A percentile compares a stretch with the other conserved stretches of the same genome.
These are phyloP conservation scores for Pichia thaimueangensis DNA, from an alignment of 805 yeast species.

Conservation along the genomic window DNA sequence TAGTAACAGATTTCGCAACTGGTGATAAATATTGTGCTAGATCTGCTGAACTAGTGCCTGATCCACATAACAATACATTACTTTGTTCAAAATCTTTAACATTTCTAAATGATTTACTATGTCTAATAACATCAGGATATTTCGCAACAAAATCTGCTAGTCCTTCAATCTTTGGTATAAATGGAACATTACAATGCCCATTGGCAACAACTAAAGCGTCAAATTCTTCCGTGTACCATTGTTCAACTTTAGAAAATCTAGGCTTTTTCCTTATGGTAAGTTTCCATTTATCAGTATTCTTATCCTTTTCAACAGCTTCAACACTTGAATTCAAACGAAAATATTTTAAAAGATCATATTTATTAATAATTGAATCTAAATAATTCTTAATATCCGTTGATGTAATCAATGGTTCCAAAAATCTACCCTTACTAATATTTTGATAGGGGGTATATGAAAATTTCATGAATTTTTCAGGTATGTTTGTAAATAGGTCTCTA, in stretches of 20 bases:
- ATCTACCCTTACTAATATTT: constrained; percentile 7
- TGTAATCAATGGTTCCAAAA: constrained; percentile 11
- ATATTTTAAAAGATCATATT: constrained; percentile 25
- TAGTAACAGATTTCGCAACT: constrained; percentile 15
- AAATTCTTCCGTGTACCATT: constrained; percentile 42
- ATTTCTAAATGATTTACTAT: constrained; percentile 48
- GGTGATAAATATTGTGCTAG: constrained; percentile 33
- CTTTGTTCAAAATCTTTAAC: constrained; percentile 36
- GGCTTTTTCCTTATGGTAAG: constrained; percentile 14
- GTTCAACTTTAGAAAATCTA: constrained; percentile 12
- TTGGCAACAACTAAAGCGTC: constrained; percentile 60
- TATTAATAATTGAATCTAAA: constrained; percentile 13
- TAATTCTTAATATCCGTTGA: constrained; percentile 18
- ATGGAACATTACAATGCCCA: constrained; percentile 55
- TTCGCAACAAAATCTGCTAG: constrained; percentile 20
- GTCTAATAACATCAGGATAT: constrained; percentile 42
- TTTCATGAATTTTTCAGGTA: constrained; percentile 35
- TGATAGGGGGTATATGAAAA: constrained; percentile 29
- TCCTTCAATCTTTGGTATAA: constrained; percentile 41
- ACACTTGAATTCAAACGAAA: constrained; percentile 37
- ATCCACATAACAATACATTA: constrained; percentile 39
- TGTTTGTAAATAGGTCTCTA: constrained; percentile 36
- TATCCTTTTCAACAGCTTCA: constrained; percentile 30
- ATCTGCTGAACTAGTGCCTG: constrained; percentile 37
- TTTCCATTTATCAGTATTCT: constrained; percentile 27